Evolutionary conservation across 129 eudicot species (phyloP), one percentile per base, ranked within the genome.

Genomic region (Pulicaria dysenterica): DNA sequence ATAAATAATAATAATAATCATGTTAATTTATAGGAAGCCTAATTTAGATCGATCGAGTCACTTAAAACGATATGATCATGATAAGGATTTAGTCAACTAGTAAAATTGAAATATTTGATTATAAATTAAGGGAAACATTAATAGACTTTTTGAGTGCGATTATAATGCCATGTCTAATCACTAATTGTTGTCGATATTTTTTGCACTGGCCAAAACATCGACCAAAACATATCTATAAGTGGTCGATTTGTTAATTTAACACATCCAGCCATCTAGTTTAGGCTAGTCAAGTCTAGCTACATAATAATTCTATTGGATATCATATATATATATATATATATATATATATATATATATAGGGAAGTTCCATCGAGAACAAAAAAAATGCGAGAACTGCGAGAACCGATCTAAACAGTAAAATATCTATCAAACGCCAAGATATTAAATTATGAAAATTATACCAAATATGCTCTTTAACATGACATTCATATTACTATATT

Each of bases 131-230:
- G 49, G 53, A 15, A 31, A 70, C 8, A 50, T 47, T 38, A 2
- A 51, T 50, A 43, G 8, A 62, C 77, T 77, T 70, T 70, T 34
- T 72, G 16, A 70, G 82, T 77, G 81, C 72, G 58, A 61, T 70
- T 54, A 78, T 78, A 78, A 50, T 78, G 82, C 73, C 65, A 78
- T 71, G 82, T 78, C 82, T 78, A 78, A 70, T 78, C 77, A 78
- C 67, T 12, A 24, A 24, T 53, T 62, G 72, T 51, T 16, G 74
- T 76, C 74, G 54, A 72, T 46, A 54, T 50, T 50, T 61, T 70
- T 44, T 66, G 73, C 73, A 78, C n/a, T n/a, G n/a, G n/a, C 46
- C 42, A 58, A 65, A 69, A n/a, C 51, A 47, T 76, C 54, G 69
- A 56, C 69, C 47, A 76, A 76, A 76, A 76, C 54, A 44, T 47